These are phyloP conservation scores for Trichosporon asahii DNA, from an alignment of 1,284 basidiomycete species.

Conservation along the genomic window DNA sequence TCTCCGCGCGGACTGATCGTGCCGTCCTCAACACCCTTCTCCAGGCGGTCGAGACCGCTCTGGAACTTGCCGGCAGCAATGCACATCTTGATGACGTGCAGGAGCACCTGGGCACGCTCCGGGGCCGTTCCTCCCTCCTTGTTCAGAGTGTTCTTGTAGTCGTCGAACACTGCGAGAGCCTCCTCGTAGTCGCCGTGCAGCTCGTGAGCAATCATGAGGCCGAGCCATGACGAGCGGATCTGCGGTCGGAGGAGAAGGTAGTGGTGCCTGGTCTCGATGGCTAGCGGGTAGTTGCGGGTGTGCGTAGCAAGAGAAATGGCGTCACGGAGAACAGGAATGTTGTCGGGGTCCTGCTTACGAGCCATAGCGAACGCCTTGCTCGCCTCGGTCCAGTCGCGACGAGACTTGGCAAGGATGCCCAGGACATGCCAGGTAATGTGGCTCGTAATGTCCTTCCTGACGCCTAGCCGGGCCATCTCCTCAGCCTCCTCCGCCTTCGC, in stretches of 20 bases:
- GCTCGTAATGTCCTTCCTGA: slow-evolving; percentile 81
- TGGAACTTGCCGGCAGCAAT: slow-evolving; percentile 64
- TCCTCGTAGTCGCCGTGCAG: slow-evolving; percentile 71
- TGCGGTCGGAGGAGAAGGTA: slow-evolving; percentile 79
- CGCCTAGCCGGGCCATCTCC: slow-evolving; percentile 76
- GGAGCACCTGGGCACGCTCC: slow-evolving; percentile 78
- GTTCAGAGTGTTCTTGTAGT: slow-evolving; percentile 54
- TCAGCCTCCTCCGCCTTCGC: slow-evolving; percentile 76
- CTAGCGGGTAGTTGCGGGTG: slow-evolving; percentile 73
- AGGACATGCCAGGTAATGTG: slow-evolving; percentile 99
- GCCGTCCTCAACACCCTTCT: slow-evolving; percentile 63
- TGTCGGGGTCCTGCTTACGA: slow-evolving; percentile 84
- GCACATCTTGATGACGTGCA: slow-evolving; percentile 77
- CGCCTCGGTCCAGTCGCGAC: slow-evolving; percentile 58
- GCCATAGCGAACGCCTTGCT: slow-evolving; percentile 61
- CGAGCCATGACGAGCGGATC: slow-evolving; percentile 84
- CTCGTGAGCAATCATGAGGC: slow-evolving; percentile 81
- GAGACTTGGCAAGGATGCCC: slow-evolving; percentile 76
- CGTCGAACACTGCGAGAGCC: slow-evolving; percentile 70
- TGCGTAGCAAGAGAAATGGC: slow-evolving; percentile 86
- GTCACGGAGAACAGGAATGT: slow-evolving; percentile 89
- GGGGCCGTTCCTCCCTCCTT: slow-evolving; percentile 57
- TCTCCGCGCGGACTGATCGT: slow-evolving; percentile 68
- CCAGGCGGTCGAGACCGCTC: slow-evolving; percentile 61
- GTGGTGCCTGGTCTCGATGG: slow-evolving; percentile 78